Conservation (phyloP, 768 basidiomycete species). For the Podaxis rugospora region DNA sequence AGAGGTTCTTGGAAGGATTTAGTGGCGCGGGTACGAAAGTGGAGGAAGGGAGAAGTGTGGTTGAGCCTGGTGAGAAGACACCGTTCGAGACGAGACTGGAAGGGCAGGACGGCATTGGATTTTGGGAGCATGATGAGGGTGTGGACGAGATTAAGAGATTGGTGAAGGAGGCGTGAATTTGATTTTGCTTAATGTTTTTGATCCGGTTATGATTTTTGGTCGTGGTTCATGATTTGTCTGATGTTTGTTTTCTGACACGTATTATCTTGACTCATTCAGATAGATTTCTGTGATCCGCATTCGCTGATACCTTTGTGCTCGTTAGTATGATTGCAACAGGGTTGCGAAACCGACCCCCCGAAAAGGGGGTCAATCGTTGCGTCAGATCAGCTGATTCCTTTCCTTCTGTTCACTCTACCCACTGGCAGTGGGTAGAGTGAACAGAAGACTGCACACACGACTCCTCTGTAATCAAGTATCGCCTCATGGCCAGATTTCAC, state of each 20-base stretch:
- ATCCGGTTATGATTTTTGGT: neutral
- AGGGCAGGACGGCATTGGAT: slow-evolving; percentile 24
- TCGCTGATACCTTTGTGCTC: no score
- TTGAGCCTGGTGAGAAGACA: slow-evolving; percentile 11
- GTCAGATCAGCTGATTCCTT: neutral
- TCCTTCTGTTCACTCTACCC: neutral
- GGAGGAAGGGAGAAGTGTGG: slow-evolving; percentile 16
- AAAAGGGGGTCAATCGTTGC: no score
- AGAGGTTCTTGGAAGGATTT: slow-evolving; percentile 30
- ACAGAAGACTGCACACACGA: neutral
- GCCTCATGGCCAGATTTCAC: neutral
- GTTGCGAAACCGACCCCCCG: no score
- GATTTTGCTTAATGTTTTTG: neutral
- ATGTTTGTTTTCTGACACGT: neutral
- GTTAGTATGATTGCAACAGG: no score
- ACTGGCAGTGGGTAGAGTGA: neutral
- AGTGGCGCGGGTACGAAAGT: slow-evolving; percentile 8
- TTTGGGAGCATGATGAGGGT: slow-evolving; percentile 76
- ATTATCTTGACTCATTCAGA: no score
- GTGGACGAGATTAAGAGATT: slow-evolving; percentile 65
- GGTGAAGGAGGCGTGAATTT: slow-evolving; percentile 50
- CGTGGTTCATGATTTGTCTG: no score
- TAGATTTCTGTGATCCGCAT: no score
- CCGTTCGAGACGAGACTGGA: slow-evolving; percentile 14
- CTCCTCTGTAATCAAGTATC: neutral